Percentiles rank a stretch among this genome's conserved stretches.
These are phyloP conservation scores for Platanus orientalis DNA, from an alignment of 164 flowering plant genomes.

Conservation along the genomic window DNA sequence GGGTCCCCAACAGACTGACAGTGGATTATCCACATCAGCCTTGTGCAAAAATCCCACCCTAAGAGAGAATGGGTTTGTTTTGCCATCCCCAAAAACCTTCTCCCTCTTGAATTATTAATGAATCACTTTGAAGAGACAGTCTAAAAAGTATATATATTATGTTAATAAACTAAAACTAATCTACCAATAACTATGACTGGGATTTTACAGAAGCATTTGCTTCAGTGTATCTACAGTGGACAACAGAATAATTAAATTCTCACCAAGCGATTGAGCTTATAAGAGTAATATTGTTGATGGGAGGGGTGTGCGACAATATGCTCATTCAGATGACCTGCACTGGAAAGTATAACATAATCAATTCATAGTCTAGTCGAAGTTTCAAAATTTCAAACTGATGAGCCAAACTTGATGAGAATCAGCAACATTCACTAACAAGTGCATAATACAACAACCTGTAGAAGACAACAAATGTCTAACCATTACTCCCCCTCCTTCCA, in stretches of 20 bases:
- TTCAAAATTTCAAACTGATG: no score
- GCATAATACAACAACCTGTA: background rate
- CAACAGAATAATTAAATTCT: constrained; percentile 17
- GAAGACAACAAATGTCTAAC: background rate
- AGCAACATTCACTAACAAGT: background rate
- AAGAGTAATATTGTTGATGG: constrained; percentile 66
- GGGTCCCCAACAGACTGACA: no score
- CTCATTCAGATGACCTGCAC: constrained; percentile 82
- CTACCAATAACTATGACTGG: background rate
- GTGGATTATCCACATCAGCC: no score
- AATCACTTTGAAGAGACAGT: background rate
- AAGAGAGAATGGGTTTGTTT: no score
- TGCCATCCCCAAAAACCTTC: no score
- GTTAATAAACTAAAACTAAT: background rate
- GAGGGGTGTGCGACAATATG: constrained; percentile 55
- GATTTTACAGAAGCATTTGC: background rate
- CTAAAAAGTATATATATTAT: no score
- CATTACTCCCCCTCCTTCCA: no score
- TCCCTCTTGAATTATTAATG: background rate
- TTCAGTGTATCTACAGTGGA: background rate
- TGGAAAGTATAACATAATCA: constrained; percentile 25
- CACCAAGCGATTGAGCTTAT: constrained; percentile 81
- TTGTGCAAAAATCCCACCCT: no score
- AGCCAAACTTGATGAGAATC: background rate
- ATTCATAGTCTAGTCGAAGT: background rate